Percentiles rank a stretch among this genome's conserved stretches.
These are phyloP conservation scores for Trichoderma polysporum DNA, from an alignment of 2,329 filamentous ascomycete genomes.

Conservation along the genomic window DNA sequence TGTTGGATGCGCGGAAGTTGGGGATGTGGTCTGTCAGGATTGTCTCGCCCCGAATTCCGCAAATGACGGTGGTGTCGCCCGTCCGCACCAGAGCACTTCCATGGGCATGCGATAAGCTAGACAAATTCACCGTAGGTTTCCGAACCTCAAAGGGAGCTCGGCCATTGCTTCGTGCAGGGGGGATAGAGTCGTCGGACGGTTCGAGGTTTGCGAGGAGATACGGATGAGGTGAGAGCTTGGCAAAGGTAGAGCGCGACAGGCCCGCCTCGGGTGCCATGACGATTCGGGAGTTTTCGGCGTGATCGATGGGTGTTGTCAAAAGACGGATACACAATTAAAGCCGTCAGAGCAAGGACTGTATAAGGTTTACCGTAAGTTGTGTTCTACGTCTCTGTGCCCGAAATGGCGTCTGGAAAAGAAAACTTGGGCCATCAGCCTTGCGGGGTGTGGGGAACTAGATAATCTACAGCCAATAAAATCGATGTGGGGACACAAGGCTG, in stretches of 20 bases:
- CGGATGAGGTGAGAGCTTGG: conserved; percentile 83
- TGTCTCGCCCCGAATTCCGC: conserved; percentile 85
- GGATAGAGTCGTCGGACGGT: conserved; percentile 47
- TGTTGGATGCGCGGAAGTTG: conserved; percentile 53
- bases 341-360: not conserved
- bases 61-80: conserved; percentile 92
- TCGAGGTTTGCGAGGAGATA: conserved; percentile 88
- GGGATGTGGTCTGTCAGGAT: conserved; percentile 73
- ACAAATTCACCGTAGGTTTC: conserved; percentile 72
- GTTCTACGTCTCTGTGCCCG: not conserved
- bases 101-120: conserved; percentile 83
- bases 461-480: conserved; percentile 11
- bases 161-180: conserved; percentile 74
- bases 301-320: not conserved
- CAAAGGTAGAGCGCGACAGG: conserved; percentile 69
- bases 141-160: conserved; percentile 70
- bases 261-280: conserved; percentile 38
- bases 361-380: not conserved
- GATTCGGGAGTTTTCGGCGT: not conserved
- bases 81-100: conserved; percentile 85
- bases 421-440: conserved; percentile 29
- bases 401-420: conserved; percentile 25
- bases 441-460: not conserved
- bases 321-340: not conserved
- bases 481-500: conserved; percentile 18